A percentile compares a stretch with the other conserved stretches of the same genome.
Evolutionary conservation across 2,329 filamentous ascomycete genomes (phyloP).

Genomic region (Paecilomyces niveus): DNA sequence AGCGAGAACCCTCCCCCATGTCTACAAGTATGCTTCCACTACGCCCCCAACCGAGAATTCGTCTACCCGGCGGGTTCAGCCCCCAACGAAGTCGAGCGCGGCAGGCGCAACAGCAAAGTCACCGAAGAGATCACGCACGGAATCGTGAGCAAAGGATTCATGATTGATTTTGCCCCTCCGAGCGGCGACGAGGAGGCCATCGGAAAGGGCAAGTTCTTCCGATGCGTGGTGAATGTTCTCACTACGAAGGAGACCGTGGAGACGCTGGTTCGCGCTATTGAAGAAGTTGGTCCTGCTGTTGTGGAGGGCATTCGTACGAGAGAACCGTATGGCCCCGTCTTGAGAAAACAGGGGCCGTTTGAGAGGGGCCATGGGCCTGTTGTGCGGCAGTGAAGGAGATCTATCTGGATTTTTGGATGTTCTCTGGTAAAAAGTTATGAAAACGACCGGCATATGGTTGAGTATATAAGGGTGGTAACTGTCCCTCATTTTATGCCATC

Average conservation of each 20-base stretch:
- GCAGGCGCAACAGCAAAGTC: slow-evolving; percentile 45
- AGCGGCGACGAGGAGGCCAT: slow-evolving; percentile 40
- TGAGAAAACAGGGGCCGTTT: slow-evolving; percentile 17
- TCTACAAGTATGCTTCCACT: slow-evolving; percentile 93
- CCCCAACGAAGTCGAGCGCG: slow-evolving; percentile 27
- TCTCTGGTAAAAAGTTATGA: background rate
- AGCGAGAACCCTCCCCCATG: slow-evolving; percentile 74
- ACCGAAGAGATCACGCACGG: slow-evolving; percentile 50
- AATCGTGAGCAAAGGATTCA: slow-evolving; percentile 56
- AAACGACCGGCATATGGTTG: too few species aligned
- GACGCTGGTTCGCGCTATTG: slow-evolving; percentile 54
- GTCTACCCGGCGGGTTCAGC: slow-evolving; percentile 23
- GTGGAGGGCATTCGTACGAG: slow-evolving; percentile 15
- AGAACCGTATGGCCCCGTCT: background rate
- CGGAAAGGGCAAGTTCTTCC: slow-evolving; percentile 58
- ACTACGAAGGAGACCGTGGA: slow-evolving; percentile 56
- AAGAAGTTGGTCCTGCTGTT: slow-evolving; percentile 36
- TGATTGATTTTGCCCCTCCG: slow-evolving; percentile 59
- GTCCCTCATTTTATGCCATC: background rate
- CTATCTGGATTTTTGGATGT: background rate
- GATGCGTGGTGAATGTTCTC: slow-evolving; percentile 60
- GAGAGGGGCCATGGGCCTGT: slow-evolving; percentile 30
- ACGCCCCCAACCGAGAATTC: slow-evolving; percentile 53
- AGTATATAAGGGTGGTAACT: background rate
- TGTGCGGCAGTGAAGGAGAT: slow-evolving; percentile 14